Percentiles rank a stretch among this genome's conserved stretches.
These are phyloP conservation scores for Yamadazyma jaroonii DNA, from an alignment of 1,139 yeast genomes.

Conservation along the genomic window DNA sequence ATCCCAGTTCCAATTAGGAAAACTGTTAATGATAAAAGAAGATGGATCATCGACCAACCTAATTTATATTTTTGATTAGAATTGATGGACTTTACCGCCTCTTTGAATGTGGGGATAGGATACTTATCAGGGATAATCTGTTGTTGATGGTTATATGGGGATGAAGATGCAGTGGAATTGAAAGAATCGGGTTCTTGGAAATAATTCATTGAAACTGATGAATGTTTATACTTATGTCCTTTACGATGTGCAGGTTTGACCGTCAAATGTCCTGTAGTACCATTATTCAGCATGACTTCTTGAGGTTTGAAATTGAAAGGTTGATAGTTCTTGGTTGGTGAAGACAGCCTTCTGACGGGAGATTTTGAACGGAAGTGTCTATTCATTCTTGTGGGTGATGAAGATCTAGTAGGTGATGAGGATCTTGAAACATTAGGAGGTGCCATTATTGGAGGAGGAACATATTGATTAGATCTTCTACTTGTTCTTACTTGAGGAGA, in stretches of 20 bases:
- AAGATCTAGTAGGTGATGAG: slow-evolving; percentile 29
- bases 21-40: slow-evolving; percentile 51
- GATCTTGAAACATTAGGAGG: slow-evolving; percentile 18
- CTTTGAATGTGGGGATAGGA: slow-evolving; percentile 73
- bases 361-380: slow-evolving; percentile 32
- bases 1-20: slow-evolving; percentile 60
- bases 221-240: slow-evolving; percentile 94
- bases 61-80: slow-evolving; percentile 55
- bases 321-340: slow-evolving; percentile 31
- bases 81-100: slow-evolving; percentile 56
- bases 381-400: slow-evolving; percentile 29
- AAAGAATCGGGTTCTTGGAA: slow-evolving; percentile 82
- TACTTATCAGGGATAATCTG: slow-evolving; percentile 71
- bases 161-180: slow-evolving; percentile 7
- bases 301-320: slow-evolving; percentile 49
- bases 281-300: slow-evolving; percentile 31
- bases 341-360: slow-evolving; percentile 24
- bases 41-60: slow-evolving; percentile 65
- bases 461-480: slow-evolving; percentile 8
- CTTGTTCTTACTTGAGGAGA: slow-evolving; percentile 6
- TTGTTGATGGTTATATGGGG: slow-evolving; percentile 38
- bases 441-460: slow-evolving; percentile 17
- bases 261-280: slow-evolving; percentile 27
- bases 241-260: slow-evolving; percentile 73
- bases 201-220: slow-evolving; percentile 94